Percentiles rank a stretch among this genome's conserved stretches.
Evolutionary conservation across 306 rosid genomes (phyloP).

Genomic region (Rosa chinensis): DNA sequence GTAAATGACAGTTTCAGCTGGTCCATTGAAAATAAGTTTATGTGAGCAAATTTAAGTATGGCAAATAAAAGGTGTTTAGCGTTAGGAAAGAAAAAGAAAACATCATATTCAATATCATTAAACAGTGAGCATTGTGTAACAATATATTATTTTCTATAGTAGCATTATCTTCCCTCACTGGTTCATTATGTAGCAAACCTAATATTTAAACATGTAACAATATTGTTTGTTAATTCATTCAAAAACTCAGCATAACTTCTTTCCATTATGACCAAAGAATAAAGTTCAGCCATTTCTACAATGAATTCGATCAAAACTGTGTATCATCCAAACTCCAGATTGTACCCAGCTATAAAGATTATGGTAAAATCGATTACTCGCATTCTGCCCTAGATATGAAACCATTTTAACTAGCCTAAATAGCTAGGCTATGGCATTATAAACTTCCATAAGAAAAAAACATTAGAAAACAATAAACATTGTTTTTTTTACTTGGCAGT

Average conservation of each 20-base stretch:
- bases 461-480: slow-evolving; percentile 7
- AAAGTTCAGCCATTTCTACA: neutral
- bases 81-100: neutral
- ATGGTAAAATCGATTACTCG: neutral
- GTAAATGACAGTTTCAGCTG: slow-evolving; percentile 94
- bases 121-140: neutral
- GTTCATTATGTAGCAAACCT: neutral
- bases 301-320: neutral
- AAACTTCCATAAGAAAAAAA: neutral
- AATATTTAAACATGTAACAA: neutral
- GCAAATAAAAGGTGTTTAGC: neutral
- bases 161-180: neutral
- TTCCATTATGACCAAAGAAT: neutral
- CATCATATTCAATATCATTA: neutral
- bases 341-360: neutral
- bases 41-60: neutral
- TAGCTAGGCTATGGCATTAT: neutral
- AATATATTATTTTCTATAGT: neutral
- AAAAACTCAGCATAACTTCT: neutral
- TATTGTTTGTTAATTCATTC: neutral
- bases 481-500: neutral
- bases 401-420: neutral
- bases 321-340: neutral
- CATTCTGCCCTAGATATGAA: neutral
- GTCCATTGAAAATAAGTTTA: slow-evolving; percentile 34